Evolutionary conservation across 495 filamentous ascomycete genomes (phyloP).

Genomic region (Podospora didyma): DNA sequence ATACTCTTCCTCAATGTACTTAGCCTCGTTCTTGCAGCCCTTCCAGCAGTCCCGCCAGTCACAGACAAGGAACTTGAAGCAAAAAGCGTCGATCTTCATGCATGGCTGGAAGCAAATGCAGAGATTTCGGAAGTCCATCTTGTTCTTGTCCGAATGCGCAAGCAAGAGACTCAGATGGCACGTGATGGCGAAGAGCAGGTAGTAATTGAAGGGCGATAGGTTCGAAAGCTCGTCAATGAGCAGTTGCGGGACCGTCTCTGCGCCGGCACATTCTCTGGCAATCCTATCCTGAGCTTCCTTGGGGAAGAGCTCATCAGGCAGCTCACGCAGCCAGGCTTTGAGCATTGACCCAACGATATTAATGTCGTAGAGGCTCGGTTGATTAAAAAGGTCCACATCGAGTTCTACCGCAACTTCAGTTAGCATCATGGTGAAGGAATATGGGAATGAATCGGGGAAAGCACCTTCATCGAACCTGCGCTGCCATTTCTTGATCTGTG

Average conservation of each 20-base stretch:
- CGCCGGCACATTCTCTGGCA: slow-evolving; percentile 66
- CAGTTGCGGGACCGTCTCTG: slow-evolving; percentile 70
- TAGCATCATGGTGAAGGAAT: slow-evolving; percentile 16
- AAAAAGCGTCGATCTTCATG: slow-evolving; percentile 85
- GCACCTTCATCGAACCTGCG: slow-evolving; percentile 76
- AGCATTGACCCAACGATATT: slow-evolving; percentile 91
- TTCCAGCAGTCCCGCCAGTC: slow-evolving; percentile 95
- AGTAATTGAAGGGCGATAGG: slow-evolving; percentile 89
- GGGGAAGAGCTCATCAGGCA: slow-evolving; percentile 88
- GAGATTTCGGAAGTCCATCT: slow-evolving; percentile 90
- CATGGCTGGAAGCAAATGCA: slow-evolving; percentile 94
- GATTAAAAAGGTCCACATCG: slow-evolving; percentile 81
- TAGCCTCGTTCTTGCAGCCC: slow-evolving; percentile 87
- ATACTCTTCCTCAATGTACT: slow-evolving; percentile 71
- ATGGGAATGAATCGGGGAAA: slow-evolving; percentile 3
- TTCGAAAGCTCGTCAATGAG: slow-evolving; percentile 87
- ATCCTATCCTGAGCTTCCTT: slow-evolving; percentile 73
- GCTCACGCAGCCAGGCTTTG: slow-evolving; percentile 87
- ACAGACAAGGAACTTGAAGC: slow-evolving; percentile 86
- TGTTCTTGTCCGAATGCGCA: slow-evolving; percentile 81
- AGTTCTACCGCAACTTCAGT: slow-evolving; percentile 48
- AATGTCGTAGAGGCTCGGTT: slow-evolving; percentile 82
- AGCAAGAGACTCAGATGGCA: slow-evolving; percentile 87
- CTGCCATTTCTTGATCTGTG: slow-evolving; percentile 83
- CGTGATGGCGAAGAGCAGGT: slow-evolving; percentile 91